Evolutionary conservation across 2,329 filamentous ascomycete species (phyloP), one percentile per base, ranked within the genome.

Genomic region (Decorospora gaudefroyi): DNA sequence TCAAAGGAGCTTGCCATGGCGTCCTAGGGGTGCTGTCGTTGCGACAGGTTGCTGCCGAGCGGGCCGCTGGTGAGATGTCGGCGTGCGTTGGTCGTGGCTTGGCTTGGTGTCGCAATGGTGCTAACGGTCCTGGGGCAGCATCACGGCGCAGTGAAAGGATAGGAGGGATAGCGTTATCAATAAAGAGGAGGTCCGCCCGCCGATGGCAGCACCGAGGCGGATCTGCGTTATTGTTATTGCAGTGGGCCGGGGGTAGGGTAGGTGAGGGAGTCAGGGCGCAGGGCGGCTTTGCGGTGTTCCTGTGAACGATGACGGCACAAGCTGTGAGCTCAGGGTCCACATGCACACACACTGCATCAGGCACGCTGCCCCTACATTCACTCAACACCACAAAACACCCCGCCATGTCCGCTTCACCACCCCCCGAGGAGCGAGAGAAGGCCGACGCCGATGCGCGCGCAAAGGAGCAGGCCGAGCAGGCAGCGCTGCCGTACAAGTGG

Each of bases 401-500:
- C 48, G 41, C 51, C 51, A 71, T 71, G 68, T 49, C 68, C 13
- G 54, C 36, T 49, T 78, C 76, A 11, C 78, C 78, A 3, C 74
- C 78, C 10, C 76, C 78, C 15, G 72, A 76, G 44, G 77, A 81
- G 64, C 80, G 78, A 49, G 75, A 78, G 46, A 74, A 71, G 51
- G 72, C 77, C 55, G 81, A 85, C 62, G 76, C 75, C 52, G 81
- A 81, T 59, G 77, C 76, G 55, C 79, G 78, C 62, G 85, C 83
- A 51, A 85, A 86, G 69, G 90, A 99, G 75, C 78, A 81, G 43
- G 87, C 85, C 61, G 93, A 99, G 75, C 93, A 99, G 77, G 87
- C 85, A 28, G 82, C 86, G 16, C 84, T 99, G 28, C 93, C 93
- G 1, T 99, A 99, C 84, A 93, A 95, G 76, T 99, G 93, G 93